These are phyloP conservation scores for Leccinum broughii DNA, from an alignment of 768 basidiomycete species.

Conservation along the genomic window DNA sequence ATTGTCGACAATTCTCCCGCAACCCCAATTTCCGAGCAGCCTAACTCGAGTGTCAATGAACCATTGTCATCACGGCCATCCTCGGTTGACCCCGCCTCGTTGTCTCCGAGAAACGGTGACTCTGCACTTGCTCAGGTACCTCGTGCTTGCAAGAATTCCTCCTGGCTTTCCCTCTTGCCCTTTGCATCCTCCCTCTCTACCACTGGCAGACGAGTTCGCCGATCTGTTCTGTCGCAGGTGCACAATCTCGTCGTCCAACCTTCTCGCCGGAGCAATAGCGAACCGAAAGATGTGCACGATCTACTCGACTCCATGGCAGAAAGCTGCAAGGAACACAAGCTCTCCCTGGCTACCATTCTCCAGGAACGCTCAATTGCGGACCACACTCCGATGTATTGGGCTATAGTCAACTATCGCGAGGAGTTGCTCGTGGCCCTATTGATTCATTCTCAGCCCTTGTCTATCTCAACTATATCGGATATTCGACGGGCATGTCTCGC, in stretches of 20 bases:
- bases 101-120: neutral
- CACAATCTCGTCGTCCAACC: conserved; percentile 46
- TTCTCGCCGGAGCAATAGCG: neutral
- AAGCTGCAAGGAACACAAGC: conserved; percentile 50
- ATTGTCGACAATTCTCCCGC: too few species aligned
- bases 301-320: conserved; percentile 63
- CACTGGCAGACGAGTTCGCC: conserved; percentile 43
- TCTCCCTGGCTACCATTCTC: conserved; percentile 38
- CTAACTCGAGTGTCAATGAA: neutral
- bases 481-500: conserved; percentile 64
- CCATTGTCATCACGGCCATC: neutral
- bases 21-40: neutral
- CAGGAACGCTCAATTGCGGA: conserved; percentile 25
- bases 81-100: neutral
- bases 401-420: conserved; percentile 36
- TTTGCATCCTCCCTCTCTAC: conserved; percentile 31
- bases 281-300: conserved; percentile 23
- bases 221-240: conserved; percentile 51
- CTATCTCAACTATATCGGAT: conserved; percentile 50
- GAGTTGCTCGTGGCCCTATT: conserved; percentile 52
- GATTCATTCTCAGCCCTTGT: conserved; percentile 46
- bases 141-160: conserved; percentile 8
- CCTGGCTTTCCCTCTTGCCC: conserved; percentile 34
- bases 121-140: neutral
- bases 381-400: conserved; percentile 35